A percentile compares a stretch with the other conserved stretches of the same genome.
Conservation (phyloP, 1,284 basidiomycete species). For the Phenoliferia sp. region DNA sequence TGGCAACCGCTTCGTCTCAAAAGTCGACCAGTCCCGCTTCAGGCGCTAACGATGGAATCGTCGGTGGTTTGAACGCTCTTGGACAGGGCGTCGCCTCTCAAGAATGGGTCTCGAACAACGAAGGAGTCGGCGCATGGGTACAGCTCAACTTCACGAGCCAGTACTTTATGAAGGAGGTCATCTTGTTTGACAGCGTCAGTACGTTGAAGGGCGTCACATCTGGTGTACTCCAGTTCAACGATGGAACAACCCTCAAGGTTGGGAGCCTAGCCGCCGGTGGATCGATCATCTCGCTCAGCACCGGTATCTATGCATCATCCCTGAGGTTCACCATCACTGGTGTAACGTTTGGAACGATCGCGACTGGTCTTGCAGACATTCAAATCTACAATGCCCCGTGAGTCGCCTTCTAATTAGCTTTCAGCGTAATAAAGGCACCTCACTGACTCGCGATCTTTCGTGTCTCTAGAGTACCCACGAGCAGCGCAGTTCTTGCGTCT, state of each 20-base stretch:
- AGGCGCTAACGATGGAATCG: constrained; percentile 22
- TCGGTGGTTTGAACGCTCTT: constrained; percentile 13
- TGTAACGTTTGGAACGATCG: background rate
- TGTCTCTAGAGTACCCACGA: too few species aligned
- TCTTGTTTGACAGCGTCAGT: constrained; percentile 12
- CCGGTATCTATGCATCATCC: background rate
- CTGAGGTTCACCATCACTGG: constrained; percentile 22
- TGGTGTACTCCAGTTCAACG: constrained; percentile 19
- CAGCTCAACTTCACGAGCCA: constrained; percentile 11
- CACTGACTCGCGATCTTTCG: too few species aligned
- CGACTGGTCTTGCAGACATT: background rate
- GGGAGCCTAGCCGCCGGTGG: background rate
- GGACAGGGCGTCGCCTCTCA: constrained; percentile 12
- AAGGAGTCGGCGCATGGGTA: constrained; percentile 10
- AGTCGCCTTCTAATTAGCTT: too few species aligned
- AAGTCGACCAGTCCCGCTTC: constrained; percentile 10
- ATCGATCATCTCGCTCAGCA: background rate
- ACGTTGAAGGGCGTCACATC: constrained; percentile 1
- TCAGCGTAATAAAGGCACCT: too few species aligned
- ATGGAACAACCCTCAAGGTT: constrained; percentile 7
- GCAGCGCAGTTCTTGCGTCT: too few species aligned
- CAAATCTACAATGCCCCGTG: background rate
- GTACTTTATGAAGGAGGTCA: constrained; percentile 21
- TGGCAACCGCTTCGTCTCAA: constrained; percentile 12
- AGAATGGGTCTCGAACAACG: constrained; percentile 14